These are phyloP conservation scores for Evernia prunastri DNA, from an alignment of 495 filamentous ascomycete genomes.

Conservation along the genomic window DNA sequence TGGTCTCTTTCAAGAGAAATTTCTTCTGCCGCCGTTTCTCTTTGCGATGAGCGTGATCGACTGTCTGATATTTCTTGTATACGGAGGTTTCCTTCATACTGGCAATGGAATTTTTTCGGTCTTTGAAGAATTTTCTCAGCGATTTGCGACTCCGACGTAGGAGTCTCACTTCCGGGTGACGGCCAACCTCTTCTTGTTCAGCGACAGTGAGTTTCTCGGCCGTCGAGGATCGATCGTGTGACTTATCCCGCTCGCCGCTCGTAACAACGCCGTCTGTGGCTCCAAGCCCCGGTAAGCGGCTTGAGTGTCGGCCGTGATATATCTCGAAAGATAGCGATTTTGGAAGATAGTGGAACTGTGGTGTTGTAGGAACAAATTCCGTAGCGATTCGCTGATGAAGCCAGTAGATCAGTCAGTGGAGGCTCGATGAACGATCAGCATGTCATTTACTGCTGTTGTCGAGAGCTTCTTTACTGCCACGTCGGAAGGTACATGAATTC, in stretches of 20 bases:
- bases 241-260: constrained; percentile 14
- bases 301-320: constrained; percentile 19
- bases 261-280: constrained; percentile 14
- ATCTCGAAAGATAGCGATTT: constrained; percentile 14
- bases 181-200: no score
- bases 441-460: constrained; percentile 18
- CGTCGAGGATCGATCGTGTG: constrained; percentile 13
- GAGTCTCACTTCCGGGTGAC: no score
- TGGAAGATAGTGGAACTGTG: constrained; percentile 15
- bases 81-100: no score
- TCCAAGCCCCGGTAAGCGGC: constrained; percentile 14
- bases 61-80: no score
- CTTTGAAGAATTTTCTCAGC: no score
- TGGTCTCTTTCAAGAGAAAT: no score
- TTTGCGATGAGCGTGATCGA: no score
- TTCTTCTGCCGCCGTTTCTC: no score
- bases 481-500: constrained; percentile 12
- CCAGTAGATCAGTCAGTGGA: constrained; percentile 7
- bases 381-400: constrained; percentile 10
- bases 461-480: constrained; percentile 10
- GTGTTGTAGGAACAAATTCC: constrained; percentile 13
- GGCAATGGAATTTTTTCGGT: no score
- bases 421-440: constrained; percentile 2
- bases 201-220: no score
- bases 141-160: no score